Evolutionary conservation across 208 protist genomes (phyloP).

Genomic region (Angomonas deanei): DNA sequence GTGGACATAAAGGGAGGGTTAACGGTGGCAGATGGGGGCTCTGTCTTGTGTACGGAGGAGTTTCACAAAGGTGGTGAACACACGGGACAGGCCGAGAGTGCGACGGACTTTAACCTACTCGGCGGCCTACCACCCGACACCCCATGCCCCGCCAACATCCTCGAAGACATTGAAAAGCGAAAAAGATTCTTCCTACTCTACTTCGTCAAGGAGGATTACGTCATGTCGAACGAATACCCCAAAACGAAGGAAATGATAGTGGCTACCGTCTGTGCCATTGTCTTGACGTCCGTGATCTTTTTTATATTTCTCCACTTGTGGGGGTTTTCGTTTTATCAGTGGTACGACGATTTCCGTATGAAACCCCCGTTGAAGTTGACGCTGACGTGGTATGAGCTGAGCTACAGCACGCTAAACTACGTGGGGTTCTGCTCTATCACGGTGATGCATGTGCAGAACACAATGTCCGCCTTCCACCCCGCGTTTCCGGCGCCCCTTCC

Average conservation of each 20-base stretch:
- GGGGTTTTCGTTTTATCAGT: constrained; percentile 31
- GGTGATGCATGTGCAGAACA: constrained; percentile 37
- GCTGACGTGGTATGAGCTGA: constrained; percentile 60
- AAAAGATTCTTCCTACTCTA: constrained; percentile 22
- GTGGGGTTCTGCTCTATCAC: constrained; percentile 37
- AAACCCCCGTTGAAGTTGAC: constrained; percentile 46
- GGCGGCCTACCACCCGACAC: constrained; percentile 28
- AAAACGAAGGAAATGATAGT: constrained; percentile 26
- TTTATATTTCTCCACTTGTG: constrained; percentile 30
- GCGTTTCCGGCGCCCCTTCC: constrained; percentile 42
- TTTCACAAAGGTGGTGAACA: neutral
- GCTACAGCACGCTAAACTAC: constrained; percentile 57
- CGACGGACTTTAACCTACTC: neutral
- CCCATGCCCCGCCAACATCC: constrained; percentile 29
- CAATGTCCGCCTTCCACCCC: constrained; percentile 54
- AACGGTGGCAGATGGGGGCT: neutral
- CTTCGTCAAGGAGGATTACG: constrained; percentile 22
- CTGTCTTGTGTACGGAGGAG: neutral
- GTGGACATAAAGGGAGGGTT: neutral
- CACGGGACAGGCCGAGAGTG: neutral
- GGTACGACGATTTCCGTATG: constrained; percentile 28
- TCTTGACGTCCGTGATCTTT: constrained; percentile 23
- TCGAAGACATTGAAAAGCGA: constrained; percentile 29
- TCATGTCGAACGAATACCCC: constrained; percentile 23
- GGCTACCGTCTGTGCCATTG: constrained; percentile 17